Conservation (phyloP, 768 basidiomycete species). For the Naganishia vaughanmartiniae region DNA sequence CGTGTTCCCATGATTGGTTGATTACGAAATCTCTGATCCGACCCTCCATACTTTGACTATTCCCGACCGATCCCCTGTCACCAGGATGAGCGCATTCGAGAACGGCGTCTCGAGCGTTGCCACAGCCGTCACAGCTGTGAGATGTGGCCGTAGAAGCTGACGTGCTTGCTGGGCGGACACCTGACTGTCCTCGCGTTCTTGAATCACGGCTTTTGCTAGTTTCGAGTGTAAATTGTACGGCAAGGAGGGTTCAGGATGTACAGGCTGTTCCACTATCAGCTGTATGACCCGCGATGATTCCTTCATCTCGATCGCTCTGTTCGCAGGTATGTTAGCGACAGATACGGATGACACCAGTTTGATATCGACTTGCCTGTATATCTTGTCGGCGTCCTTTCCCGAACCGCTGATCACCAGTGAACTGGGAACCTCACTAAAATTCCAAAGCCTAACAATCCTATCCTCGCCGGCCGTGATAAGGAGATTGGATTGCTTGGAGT, state of each 20-base stretch:
- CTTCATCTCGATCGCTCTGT: slow-evolving; percentile 30
- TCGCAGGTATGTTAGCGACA: slow-evolving; percentile 25
- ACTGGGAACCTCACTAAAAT: slow-evolving; percentile 68
- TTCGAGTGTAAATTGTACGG: slow-evolving; percentile 47
- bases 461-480: slow-evolving; percentile 91
- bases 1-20: no score
- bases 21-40: background rate
- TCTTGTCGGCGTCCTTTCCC: slow-evolving; percentile 69
- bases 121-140: slow-evolving; percentile 82
- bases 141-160: slow-evolving; percentile 78
- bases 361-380: slow-evolving; percentile 63
- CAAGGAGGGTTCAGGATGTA: slow-evolving; percentile 36
- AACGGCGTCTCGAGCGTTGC: slow-evolving; percentile 89
- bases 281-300: slow-evolving; percentile 38
- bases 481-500: slow-evolving; percentile 53
- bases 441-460: slow-evolving; percentile 81
- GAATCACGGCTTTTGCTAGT: slow-evolving; percentile 24
- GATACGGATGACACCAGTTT: background rate
- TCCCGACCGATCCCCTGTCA: slow-evolving; percentile 78
- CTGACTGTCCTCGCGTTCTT: slow-evolving; percentile 65
- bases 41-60: slow-evolving; percentile 74
- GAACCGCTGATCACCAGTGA: slow-evolving; percentile 76
- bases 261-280: slow-evolving; percentile 53
- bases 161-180: slow-evolving; percentile 79
- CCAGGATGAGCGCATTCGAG: slow-evolving; percentile 77